Base-by-base conservation (phyloP, 2,329 filamentous ascomycete species). In the Claviceps digitariae region DNA sequence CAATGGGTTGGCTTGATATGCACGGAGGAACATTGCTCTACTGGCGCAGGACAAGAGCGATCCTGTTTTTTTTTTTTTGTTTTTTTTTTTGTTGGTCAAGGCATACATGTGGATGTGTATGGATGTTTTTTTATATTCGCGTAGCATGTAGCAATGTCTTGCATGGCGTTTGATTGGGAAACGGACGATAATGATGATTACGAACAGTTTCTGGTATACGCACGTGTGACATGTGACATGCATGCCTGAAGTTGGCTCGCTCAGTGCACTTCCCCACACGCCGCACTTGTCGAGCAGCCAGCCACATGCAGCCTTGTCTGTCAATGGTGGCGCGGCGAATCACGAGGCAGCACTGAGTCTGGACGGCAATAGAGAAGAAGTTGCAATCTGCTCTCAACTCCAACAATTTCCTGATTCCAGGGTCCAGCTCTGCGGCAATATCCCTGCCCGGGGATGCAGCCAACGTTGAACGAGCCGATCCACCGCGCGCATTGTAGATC, bases 1-100 rank as follows among this genome's bases (percentile, higher is more conserved):
- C 7, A 74, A 74, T 40, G 67, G 63, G 3, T 41, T 72, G 31
- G 67, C 46, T 56, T 57, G 52, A 57, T n/a, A 15, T 8, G 43
- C 29, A 46, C 27, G 21, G 21, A 43, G 31, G 31, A n/a, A n/a
- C 31, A 10, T 34, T 34, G 3, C 10, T 34, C 10, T 34, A 34
- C 31, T 10, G 10, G 31, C 10, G 31, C 31, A 15, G 36, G 15
- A 9, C 4, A 38, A 7, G 7, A 9, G 5, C 5, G 36, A 7
- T 38, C 2, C 5, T 5, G 36, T 17, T 10, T 20, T 23, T 25
- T 25, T 21, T 10, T 21, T 21, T 21, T 13, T 21, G 2, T 7
- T 41, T 21, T 20, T 41, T n/a, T 21, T 17, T 40, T n/a, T 40
- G n/a, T 36, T 15, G 5, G 15, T 8, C 15, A 40, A 2, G 15